Conservation (phyloP, 1,284 basidiomycete species). For the Ganoderma lingzhi region DNA sequence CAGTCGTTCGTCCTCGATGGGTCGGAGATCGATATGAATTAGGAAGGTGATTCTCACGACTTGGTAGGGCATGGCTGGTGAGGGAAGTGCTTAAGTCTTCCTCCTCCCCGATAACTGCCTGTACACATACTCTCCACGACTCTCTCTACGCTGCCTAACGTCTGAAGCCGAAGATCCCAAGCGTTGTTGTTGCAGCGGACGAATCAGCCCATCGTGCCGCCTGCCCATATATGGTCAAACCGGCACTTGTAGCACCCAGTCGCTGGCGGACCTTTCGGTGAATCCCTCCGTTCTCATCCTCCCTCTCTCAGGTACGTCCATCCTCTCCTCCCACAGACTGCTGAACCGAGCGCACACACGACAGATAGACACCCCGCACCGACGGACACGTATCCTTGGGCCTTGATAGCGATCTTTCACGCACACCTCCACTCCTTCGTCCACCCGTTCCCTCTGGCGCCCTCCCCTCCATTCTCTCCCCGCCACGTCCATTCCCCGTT, state of each 20-base stretch:
- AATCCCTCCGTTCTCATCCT: conserved; percentile 6
- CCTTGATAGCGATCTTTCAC: neutral
- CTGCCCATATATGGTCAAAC: conserved; percentile 28
- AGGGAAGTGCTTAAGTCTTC: neutral
- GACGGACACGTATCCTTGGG: neutral
- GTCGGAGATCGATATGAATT: conserved; percentile 1
- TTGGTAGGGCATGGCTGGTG: neutral
- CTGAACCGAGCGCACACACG: neutral
- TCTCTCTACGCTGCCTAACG: neutral
- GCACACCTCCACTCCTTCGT: conserved; percentile 1
- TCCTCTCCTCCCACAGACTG: neutral
- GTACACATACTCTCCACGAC: conserved; percentile 4
- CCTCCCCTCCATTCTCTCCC: conserved; percentile 24
- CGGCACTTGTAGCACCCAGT: conserved; percentile 27
- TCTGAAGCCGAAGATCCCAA: neutral
- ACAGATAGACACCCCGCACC: conserved; percentile 3
- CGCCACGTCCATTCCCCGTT: conserved; percentile 13
- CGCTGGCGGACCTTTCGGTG: conserved; percentile 27
- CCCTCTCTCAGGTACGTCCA: neutral
- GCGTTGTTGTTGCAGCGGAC: neutral
- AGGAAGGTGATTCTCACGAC: conserved; percentile 24
- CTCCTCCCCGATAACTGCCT: conserved; percentile 5
- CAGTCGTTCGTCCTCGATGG: neutral
- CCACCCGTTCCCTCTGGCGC: conserved; percentile 5
- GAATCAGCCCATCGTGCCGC: conserved; percentile 16